These are phyloP conservation scores for Russula vinacea DNA, from an alignment of 768 basidiomycete species.

Conservation along the genomic window DNA sequence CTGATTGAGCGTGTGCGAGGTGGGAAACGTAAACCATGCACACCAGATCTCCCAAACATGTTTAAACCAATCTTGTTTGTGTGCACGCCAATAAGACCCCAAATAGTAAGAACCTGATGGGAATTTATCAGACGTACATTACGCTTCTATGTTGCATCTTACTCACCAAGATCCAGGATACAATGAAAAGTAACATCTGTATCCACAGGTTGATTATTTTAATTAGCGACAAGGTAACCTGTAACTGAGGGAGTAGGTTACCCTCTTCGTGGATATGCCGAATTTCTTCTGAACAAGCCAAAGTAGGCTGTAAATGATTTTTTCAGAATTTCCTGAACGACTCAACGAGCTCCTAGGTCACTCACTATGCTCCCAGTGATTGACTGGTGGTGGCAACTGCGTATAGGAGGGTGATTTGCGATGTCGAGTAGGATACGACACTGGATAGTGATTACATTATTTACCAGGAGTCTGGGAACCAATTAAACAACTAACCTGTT, in stretches of 20 bases:
- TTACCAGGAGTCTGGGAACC: not conserved
- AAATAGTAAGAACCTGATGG: slow-evolving; percentile 56
- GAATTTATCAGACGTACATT: not conserved
- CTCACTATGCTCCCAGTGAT: slow-evolving; percentile 66
- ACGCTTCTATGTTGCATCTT: not conserved
- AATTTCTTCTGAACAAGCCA: slow-evolving; percentile 68
- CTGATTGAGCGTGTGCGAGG: not conserved
- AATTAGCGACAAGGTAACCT: not conserved
- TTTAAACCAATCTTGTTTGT: slow-evolving; percentile 77
- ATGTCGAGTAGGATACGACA: slow-evolving; percentile 66
- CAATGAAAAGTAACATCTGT: slow-evolving; percentile 70
- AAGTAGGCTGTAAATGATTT: slow-evolving; percentile 44
- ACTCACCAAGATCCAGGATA: slow-evolving; percentile 65
- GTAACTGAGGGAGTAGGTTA: slow-evolving; percentile 32
- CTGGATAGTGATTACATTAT: slow-evolving; percentile 36
- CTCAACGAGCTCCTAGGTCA: slow-evolving; percentile 2
- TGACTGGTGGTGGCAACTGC: slow-evolving; percentile 65
- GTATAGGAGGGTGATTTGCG: slow-evolving; percentile 63
- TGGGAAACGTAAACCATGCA: slow-evolving; percentile 15
- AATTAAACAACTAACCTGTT: slow-evolving; percentile 53
- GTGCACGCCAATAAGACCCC: slow-evolving; percentile 77
- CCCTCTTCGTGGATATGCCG: slow-evolving; percentile 61
- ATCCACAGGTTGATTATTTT: not conserved
- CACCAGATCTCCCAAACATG: slow-evolving; percentile 80
- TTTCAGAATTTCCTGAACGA: not conserved